phyloP scores from a whole-genome alignment of 2,329 filamentous ascomycete species.

The Penicillium verrucosum region DNA sequence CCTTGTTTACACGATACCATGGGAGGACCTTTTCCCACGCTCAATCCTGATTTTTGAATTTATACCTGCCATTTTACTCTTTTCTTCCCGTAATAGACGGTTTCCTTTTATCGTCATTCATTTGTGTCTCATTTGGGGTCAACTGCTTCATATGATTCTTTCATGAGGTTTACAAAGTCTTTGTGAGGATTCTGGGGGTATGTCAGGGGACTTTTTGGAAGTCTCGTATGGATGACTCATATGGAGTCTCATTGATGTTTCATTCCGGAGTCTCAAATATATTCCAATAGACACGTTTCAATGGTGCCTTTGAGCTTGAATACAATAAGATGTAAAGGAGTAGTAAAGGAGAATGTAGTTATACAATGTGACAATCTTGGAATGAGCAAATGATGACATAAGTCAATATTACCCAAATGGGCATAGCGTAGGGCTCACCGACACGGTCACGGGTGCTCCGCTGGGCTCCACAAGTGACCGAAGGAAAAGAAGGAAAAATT shows the following conservation, averaged over 20 bases:
- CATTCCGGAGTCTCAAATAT: background rate
- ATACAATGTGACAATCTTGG: background rate
- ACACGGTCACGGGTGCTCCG: constrained; percentile 25
- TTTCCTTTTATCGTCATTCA: background rate
- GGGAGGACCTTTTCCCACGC: constrained; percentile 18
- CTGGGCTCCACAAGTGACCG: constrained; percentile 21
- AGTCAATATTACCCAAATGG: constrained; percentile 10
- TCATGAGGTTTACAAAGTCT: background rate
- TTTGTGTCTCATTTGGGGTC: background rate
- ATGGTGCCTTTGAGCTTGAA: background rate
- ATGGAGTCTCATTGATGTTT: background rate
- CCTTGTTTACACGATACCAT: constrained; percentile 23
- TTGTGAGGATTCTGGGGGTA: background rate
- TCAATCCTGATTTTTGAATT: constrained; percentile 5
- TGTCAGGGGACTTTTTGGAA: background rate
- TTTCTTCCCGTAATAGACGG: background rate
- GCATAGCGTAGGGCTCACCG: constrained; percentile 16
- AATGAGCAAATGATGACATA: constrained; percentile 13
- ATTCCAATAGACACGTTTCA: background rate
- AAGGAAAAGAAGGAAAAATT: constrained; percentile 20
- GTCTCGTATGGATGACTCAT: background rate
- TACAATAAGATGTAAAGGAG: background rate
- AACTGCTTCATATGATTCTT: background rate
- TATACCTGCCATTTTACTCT: background rate
- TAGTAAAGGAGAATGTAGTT: background rate